Evolutionary conservation across 1,139 yeast genomes (phyloP).

Genomic region (Kodamaea plutei): DNA sequence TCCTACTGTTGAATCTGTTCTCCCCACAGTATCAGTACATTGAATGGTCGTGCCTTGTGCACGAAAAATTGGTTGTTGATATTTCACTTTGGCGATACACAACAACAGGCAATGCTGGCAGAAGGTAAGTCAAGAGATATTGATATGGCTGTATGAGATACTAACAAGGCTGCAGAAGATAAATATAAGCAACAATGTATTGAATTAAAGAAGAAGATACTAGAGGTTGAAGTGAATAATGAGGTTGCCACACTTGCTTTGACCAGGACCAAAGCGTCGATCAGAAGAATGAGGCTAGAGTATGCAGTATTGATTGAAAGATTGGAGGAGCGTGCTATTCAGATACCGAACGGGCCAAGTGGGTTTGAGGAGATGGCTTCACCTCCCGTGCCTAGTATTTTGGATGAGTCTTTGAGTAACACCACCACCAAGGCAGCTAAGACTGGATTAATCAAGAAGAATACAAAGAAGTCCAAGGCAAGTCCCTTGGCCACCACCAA

Average conservation of each 20-base stretch:
- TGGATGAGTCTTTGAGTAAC: conserved; percentile 29
- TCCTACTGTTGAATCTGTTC: too few species aligned
- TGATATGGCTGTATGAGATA: too few species aligned
- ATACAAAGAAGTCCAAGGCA: conserved; percentile 15
- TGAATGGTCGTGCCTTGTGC: too few species aligned
- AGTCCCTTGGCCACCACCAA: conserved; percentile 8
- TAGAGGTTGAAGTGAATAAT: conserved; percentile 75
- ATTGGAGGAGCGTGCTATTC: conserved; percentile 55
- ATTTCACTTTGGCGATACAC: too few species aligned
- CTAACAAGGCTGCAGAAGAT: conserved; percentile 23
- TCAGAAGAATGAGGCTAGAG: conserved; percentile 78
- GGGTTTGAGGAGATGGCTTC: conserved; percentile 40
- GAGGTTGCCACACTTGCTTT: conserved; percentile 76
- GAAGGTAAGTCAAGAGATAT: too few species aligned
- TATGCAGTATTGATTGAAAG: conserved; percentile 76
- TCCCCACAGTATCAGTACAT: too few species aligned
- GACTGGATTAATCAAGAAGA: conserved; percentile 21
- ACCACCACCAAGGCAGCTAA: conserved; percentile 19
- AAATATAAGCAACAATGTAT: conserved; percentile 58
- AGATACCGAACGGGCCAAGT: conserved; percentile 29
- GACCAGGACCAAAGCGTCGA: conserved; percentile 70
- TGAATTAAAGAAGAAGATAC: conserved; percentile 68
- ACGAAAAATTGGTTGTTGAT: too few species aligned
- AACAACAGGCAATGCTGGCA: too few species aligned
- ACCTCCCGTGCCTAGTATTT: conserved; percentile 37